These are phyloP conservation scores for Ophiostoma quercus DNA, from an alignment of 2,329 filamentous ascomycete genomes.

Conservation along the genomic window DNA sequence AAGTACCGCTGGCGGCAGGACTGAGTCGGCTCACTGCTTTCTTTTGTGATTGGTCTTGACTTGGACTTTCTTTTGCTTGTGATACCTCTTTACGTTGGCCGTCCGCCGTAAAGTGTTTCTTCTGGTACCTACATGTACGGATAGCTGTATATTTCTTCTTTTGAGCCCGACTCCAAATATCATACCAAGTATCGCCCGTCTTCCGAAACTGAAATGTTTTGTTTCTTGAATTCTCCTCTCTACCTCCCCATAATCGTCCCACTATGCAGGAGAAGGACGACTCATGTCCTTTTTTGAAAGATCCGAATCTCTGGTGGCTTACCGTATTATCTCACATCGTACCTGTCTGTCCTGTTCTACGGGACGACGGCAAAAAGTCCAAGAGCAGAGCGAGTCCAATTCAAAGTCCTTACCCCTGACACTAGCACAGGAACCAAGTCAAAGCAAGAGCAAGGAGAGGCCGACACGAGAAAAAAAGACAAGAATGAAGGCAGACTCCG, in stretches of 20 bases:
- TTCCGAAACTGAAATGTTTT: conserved; percentile 3
- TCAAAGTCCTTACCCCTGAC: not conserved
- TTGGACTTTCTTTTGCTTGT: not conserved
- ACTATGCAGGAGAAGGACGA: not conserved
- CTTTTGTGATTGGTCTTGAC: not conserved
- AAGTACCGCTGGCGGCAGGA: not conserved
- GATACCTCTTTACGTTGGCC: too few relatives aligned
- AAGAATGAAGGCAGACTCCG: not conserved
- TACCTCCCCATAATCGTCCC: not conserved
- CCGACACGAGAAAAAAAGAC: not conserved
- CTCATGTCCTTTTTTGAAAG: not conserved
- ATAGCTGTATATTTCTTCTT: not conserved
- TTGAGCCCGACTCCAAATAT: not conserved
- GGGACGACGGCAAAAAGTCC: not conserved
- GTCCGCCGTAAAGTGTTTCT: too few relatives aligned
- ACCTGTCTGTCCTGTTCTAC: not conserved
- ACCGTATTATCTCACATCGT: not conserved
- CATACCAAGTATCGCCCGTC: not conserved
- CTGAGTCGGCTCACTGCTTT: not conserved
- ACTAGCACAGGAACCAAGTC: conserved; percentile 8
- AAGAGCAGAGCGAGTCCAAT: too few relatives aligned
- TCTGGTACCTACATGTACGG: too few relatives aligned
- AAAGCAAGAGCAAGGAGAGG: not conserved
- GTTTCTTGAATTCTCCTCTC: not conserved
- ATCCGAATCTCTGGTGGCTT: not conserved